Percentiles rank a stretch among this genome's conserved stretches.
Conservation (phyloP, 805 yeast genomes). For the Starmerella geochares region DNA sequence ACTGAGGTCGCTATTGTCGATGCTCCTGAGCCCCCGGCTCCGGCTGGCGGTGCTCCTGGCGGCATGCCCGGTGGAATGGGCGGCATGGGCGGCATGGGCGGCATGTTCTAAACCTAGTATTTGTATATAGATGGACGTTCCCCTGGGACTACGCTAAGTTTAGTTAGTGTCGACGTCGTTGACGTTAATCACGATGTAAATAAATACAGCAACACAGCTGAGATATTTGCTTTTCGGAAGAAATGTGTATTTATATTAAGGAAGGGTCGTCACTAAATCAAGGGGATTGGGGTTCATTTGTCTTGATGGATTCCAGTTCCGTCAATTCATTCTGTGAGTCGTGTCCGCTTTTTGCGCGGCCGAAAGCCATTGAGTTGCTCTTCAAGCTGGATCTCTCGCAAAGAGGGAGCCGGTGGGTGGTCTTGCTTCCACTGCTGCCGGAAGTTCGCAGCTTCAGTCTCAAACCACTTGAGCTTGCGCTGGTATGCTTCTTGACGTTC, state of each 20-base stretch:
- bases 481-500: conserved; percentile 31
- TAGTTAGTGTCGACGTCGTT: not conserved
- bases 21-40: conserved; percentile 67
- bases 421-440: conserved; percentile 33
- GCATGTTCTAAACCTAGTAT: conserved; percentile 12
- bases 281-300: no score
- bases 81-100: conserved; percentile 29
- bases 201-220: not conserved
- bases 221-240: no score
- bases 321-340: conserved; percentile 18
- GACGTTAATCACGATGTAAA: not conserved
- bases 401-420: conserved; percentile 26
- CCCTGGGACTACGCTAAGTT: not conserved
- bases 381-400: conserved; percentile 24
- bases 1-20: conserved; percentile 97
- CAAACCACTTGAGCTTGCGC: conserved; percentile 30
- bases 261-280: no score
- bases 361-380: conserved; percentile 13
- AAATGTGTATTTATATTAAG: no score
- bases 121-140: not conserved
- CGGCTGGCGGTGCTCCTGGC: conserved; percentile 47
- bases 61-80: conserved; percentile 41
- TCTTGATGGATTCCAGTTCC: no score
- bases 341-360: conserved; percentile 17
- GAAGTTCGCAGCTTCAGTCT: conserved; percentile 34